Conservation (phyloP, 2,329 filamentous ascomycete genomes). For the Tolypocladium pustulatum region DNA sequence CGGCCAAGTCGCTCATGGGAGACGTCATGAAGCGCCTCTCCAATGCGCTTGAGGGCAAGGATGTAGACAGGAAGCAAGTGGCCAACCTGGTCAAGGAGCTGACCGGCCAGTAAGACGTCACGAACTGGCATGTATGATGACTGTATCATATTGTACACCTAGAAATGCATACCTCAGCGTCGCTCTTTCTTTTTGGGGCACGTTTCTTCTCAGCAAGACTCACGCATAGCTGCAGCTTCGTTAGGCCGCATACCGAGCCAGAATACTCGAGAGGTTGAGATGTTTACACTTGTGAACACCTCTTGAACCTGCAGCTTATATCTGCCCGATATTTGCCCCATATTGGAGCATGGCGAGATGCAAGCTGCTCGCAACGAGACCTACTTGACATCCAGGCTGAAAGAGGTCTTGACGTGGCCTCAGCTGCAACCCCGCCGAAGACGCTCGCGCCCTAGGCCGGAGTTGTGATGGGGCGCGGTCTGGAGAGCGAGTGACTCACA, state of each 20-base stretch:
- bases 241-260: not conserved
- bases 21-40: constrained; percentile 54
- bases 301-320: not conserved
- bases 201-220: not conserved
- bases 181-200: not conserved
- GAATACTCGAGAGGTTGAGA: not conserved
- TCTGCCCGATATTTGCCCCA: not conserved
- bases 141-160: not conserved
- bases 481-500: not conserved
- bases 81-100: constrained; percentile 49
- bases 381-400: not conserved
- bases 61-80: constrained; percentile 52
- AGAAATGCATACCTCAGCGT: not conserved
- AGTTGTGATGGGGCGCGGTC: not conserved
- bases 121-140: not conserved
- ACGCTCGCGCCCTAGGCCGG: not conserved
- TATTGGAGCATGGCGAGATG: not conserved
- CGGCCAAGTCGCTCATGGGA: constrained; percentile 40
- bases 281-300: not conserved
- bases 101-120: constrained; percentile 6
- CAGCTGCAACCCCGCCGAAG: not conserved
- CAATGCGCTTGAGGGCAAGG: constrained; percentile 47
- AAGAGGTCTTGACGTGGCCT: not conserved
- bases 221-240: not conserved
- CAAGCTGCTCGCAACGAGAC: not conserved